Evolutionary conservation across 176 grass and related monocot species (phyloP), one percentile per base, ranked within the genome.

Genomic region (Musa troglodytarum): DNA sequence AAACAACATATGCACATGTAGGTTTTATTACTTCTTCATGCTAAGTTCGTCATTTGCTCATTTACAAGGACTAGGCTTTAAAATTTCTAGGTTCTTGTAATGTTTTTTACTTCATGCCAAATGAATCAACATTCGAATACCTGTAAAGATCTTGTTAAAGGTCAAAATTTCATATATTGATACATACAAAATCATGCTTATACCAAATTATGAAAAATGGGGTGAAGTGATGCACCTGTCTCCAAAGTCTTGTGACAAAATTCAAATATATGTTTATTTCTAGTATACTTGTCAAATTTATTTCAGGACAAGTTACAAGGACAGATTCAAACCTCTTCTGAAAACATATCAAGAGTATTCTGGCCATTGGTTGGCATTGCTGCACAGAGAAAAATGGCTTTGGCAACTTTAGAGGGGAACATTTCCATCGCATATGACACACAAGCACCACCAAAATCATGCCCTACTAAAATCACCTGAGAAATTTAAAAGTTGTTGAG

Each of bases 381-480:
- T 64, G 95, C 95, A 78, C 86, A 92, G 24, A 99, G 84, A 72
- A 94, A 99, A 76, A 94, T 52, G 9, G 95, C 91, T 71, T 99
- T 99, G 65, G 81, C 84, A 73, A 99, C 52, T 76, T 89, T 99
- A 11, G 49, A 78, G 15, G 95, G 88, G 63, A 92, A 86, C 82
- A 75, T 86, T 72, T 99, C 95, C 95, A 99, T 92, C 50, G 84
- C 86, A 63, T 89, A 88, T 12, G 95, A 99, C 89, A 99, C 70
- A 69, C 95, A 94, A 51, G 82, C 82, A 74, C 95, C 95, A 54
- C 91, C 95, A 23, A 99, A 76, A 86, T 94, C 95, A 84, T 99
- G 95, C 14, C 85, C 95, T 20, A 99, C 88, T 71, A 99, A 88
- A 77, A 99, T 92, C 59, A 92, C 95, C 95, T 99, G 81, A 29